Base-by-base conservation (phyloP, 306 rosid genomes). In the Dryas drummondii region DNA sequence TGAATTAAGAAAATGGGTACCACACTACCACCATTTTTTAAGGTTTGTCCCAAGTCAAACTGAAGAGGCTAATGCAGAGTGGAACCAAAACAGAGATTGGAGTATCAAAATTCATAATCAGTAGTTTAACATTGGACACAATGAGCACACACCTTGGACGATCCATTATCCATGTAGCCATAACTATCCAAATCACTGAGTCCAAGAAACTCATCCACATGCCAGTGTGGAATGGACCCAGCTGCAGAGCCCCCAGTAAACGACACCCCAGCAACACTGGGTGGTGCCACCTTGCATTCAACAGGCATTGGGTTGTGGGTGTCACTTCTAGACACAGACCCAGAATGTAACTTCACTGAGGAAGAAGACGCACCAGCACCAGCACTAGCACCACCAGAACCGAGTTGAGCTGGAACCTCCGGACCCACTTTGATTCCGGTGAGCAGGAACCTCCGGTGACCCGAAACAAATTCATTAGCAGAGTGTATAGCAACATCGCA, bases 401-500 rank as follows among this genome's bases (percentile, higher is more conserved):
- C 86, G 16, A 83, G 87, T 8, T 80, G 82, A 19, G 82, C 74
- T 26, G 83, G 80, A 32, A 32, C 37, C 81, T 90, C 96, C 65
- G 76, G 88, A 26, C 87, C 92, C 67, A 88, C 96, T 76, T 84
- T 83, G 65, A 90, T 81, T 54, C 96, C 96, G 71, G 92, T 86
- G n/a, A 90, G 86, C 70, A 90, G 86, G 82, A 90, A 90, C 76
- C 96, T 86, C 70, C 82, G 87, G 75, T 90, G 96, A 66, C 78
- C 68, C 8, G 92, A 79, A 44, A 86, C 96, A 71, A 68, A 81
- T 66, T 77, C 19, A 63, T 90, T 90, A 13, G 86, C 91, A 0
- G 88, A 73, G 82, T 90, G 96, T 79, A 90, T 70, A 6, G 91
- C 90, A 66, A 91, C 83, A 72, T 93, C 98, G 52, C 98, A 93